Evolutionary conservation across 768 basidiomycete genomes (phyloP), one percentile per base, ranked within the genome.

Genomic region (Mycena metata): DNA sequence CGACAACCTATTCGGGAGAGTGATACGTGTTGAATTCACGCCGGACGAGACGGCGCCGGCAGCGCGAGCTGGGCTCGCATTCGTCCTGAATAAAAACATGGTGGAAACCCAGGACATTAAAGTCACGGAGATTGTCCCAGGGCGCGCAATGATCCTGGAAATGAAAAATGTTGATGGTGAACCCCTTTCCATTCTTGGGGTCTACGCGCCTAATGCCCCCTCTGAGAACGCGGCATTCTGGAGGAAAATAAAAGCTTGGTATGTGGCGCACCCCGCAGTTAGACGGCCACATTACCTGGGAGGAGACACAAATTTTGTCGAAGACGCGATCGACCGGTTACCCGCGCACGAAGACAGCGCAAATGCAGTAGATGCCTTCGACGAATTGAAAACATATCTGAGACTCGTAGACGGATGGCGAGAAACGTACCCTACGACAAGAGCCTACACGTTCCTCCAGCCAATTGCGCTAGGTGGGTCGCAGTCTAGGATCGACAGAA

Each of bases 191-290:
- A 33, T 83, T 0, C 70, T 83, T 0, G 79, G 73, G 4, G 59
- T 83, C 0, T 84, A 84, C 43, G 77, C 81, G 5, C 83, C 81
- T 0, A 82, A 81, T 60, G 47, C 63, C 30, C 47, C 55, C 1
- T 23, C n/a, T 0, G 69, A 76, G 24, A 80, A 83, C 35, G 61
- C 52, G 2, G 19, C 51, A 0, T 82, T 83, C 74, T 83, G 78
- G 79, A 50, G 63, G 24, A 54, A 72, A n/a, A 63, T 77, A 8
- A 33, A 69, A 13, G 30, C 51, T 0, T 57, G 26, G 26, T 76
- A 52, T 13, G 55, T 67, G 51, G 23, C 16, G 5, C 15, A 55
- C 36, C 54, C 54, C n/a, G 3, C 35, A 5, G 26, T 26, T 2
- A 51, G 26, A 33, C 23, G 12, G 12, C 50, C 26, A 24, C 16